Evolutionary conservation across 176 grass and related monocot genomes (phyloP), one percentile per base, ranked within the genome.

Genomic region (Luzula sylvatica): DNA sequence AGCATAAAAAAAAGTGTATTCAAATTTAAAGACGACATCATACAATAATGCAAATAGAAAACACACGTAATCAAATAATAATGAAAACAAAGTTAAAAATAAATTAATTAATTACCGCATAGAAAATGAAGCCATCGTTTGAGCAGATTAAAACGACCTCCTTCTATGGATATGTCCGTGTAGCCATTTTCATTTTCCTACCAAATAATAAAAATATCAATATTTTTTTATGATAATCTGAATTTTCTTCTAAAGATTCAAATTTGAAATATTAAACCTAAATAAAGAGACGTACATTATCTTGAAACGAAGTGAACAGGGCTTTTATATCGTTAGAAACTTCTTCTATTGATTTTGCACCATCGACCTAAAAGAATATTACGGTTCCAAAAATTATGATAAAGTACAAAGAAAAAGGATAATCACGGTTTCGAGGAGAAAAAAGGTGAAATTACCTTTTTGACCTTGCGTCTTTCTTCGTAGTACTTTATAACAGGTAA

Each of bases 271-370:
- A 7, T 1, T 12, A 23, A 15, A 11, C 43, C 35, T 35, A 65
- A 28, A 47, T 13, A 61, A 29, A 7, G 38, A 32, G 8, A 32
- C 8, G 29, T 32, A 32, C 29, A 59, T 73, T 76, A 57, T 42
- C 19, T 30, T 32, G 26, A 47, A 65, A 69, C 0, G 69, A 39
- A 50, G 53, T 53, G 54, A 78, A 83, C 43, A 83, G 58, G 38
- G 39, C 52, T 76, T 83, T 74, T 16, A 83, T 65, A 74, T 83
- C 74, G 40, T 83, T 50, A 72, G 73, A 83, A 29, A 83, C 69
- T 49, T 83, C 74, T 69, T 29, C 14, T 45, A 72, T 48, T 55
- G 64, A 45, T 29, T 83, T 83, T 64, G 54, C 66, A 28, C 63
- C 69, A 78, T 74, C 52, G 45, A 78, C 72, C 74, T 83, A 42